Base-by-base conservation (phyloP, 768 basidiomycete genomes). In the Mycena amicta region DNA sequence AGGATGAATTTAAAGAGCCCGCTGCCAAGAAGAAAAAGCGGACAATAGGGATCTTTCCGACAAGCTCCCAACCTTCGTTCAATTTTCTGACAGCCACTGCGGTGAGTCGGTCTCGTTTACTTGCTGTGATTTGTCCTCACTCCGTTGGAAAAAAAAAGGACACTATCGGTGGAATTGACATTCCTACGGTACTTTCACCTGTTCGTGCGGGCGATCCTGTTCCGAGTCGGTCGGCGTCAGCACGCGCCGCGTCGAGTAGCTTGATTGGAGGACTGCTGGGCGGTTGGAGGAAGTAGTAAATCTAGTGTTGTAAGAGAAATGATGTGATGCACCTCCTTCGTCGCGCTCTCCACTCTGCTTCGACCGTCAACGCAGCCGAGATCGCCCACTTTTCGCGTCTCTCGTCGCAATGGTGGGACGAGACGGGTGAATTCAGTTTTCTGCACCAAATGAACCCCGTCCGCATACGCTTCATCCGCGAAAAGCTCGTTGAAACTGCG, bases 371-470 rank as follows among this genome's bases (percentile, higher is more conserved):
- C 69, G 70, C 80, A 0, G 81, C 79, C 53, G 95, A 98, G 73
- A 90, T 97, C 37, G 86, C 89, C 0, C 92, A 93, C 71, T 97
- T 98, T 71, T 93, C 95, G 2, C 80, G 82, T 26, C 85, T 97
- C 4, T 92, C 93, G 2, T 86, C 89, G n/a, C 80, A 87, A 67
- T 98, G 95, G 95, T 98, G 95, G 95, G 87, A 95, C 72, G 93
- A 96, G 68, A 83, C 80, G 20, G 95, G 96, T 64, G 95, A 98
- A 71, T 95, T 96, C 70, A 80, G 77, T 3, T 76, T 94, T 33
- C 75, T 99, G 30, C 97, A 98, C 69, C 84, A 85, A 67, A 98
- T 99, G 96, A 99, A 99, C 74, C 94, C 95, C 1, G 81, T 88
- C 12, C 80, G 97, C 40, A 82, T 95, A 66, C 83, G 85, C 55